phyloP scores from a whole-genome alignment of 2,329 filamentous ascomycete species.

The Pseudocercospora pini-densiflorae region DNA sequence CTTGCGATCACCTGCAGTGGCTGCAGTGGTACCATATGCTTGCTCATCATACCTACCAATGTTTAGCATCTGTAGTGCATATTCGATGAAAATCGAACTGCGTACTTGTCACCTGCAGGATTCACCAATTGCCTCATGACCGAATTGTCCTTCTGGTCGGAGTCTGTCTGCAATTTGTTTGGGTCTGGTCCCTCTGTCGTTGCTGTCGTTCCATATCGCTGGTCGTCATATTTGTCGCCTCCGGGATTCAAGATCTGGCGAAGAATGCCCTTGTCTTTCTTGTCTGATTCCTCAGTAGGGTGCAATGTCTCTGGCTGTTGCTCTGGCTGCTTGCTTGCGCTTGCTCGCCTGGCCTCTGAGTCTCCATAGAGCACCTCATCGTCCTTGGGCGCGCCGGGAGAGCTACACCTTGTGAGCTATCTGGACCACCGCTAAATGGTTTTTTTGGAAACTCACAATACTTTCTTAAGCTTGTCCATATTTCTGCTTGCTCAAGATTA shows the following conservation, averaged over 20 bases:
- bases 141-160: slow-evolving; percentile 17
- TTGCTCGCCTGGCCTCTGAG: slow-evolving; percentile 15
- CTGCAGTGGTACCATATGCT: slow-evolving; percentile 20
- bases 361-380: slow-evolving; percentile 43
- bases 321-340: slow-evolving; percentile 13
- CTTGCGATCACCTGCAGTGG: slow-evolving; percentile 9
- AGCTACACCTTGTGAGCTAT: slow-evolving; percentile 26
- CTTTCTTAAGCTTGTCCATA: slow-evolving; percentile 53
- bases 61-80: neutral
- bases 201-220: slow-evolving; percentile 23
- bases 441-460: slow-evolving; percentile 41
- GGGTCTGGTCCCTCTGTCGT: slow-evolving; percentile 15
- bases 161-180: slow-evolving; percentile 15
- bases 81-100: neutral
- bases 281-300: slow-evolving; percentile 15
- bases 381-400: slow-evolving; percentile 41
- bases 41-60: slow-evolving; percentile 26
- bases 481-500: slow-evolving; percentile 8
- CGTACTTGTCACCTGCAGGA: slow-evolving; percentile 28
- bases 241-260: slow-evolving; percentile 28
- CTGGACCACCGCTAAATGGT: neutral
- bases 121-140: slow-evolving; percentile 23
- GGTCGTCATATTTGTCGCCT: slow-evolving; percentile 24
- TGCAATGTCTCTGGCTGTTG: slow-evolving; percentile 18
- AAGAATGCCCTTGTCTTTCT: slow-evolving; percentile 27